phyloP scores from a whole-genome alignment of 1,284 basidiomycete genomes.

The Leucoagaricus sp. region DNA sequence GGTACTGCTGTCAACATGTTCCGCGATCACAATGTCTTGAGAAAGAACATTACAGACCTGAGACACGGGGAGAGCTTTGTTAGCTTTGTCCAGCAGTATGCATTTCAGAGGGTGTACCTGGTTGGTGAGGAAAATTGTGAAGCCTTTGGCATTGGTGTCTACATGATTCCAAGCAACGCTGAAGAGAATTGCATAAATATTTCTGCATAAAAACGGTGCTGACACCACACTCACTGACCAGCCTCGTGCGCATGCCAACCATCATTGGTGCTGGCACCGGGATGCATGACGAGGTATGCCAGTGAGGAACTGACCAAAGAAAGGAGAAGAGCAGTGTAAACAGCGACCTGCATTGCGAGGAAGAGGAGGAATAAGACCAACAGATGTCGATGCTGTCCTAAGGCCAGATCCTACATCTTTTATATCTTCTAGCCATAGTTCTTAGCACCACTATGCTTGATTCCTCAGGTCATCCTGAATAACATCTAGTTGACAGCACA shows the following conservation, averaged over 20 bases:
- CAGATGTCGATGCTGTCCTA: neutral
- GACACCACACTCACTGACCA: neutral
- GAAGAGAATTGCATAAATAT: neutral
- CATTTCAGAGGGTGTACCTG: slow-evolving; percentile 1
- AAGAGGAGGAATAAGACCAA: neutral
- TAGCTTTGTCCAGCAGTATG: neutral
- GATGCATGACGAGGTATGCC: slow-evolving; percentile 12
- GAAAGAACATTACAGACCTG: slow-evolving; percentile 5
- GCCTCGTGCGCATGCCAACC: neutral
- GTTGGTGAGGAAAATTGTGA: slow-evolving; percentile 14
- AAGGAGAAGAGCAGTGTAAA: slow-evolving; percentile 9
- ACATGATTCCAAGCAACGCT: slow-evolving; percentile 10
- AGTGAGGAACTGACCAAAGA: slow-evolving; percentile 8
- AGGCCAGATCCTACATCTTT: neutral
- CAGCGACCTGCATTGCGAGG: neutral
- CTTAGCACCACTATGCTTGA: no score
- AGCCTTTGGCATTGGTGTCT: slow-evolving; percentile 6
- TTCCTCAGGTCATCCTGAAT: no score
- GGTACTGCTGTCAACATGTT: neutral
- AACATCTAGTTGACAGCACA: no score
- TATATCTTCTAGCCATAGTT: no score
- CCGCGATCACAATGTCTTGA: neutral
- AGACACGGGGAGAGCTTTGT: neutral
- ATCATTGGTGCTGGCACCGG: slow-evolving; percentile 4
- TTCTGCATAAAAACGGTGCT: neutral